phyloP scores from a whole-genome alignment of 192 early-diverging fungal genomes.

The Gryganskiella cystojenkinii region DNA sequence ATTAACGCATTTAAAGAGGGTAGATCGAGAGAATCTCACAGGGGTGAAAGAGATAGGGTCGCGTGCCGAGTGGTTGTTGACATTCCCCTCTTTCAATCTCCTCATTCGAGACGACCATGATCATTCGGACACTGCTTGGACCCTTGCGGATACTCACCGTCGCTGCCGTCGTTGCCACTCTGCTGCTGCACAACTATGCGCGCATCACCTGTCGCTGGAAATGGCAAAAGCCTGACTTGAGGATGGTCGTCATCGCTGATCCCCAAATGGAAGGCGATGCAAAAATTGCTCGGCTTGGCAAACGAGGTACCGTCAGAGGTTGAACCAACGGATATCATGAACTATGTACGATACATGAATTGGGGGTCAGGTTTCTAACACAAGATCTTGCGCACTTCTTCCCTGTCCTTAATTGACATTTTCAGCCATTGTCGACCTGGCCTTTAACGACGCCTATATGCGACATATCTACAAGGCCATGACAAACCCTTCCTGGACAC shows the following conservation, averaged over 20 bases:
- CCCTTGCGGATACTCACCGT: conserved; percentile 13
- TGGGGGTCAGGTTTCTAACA: no score
- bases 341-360: no score
- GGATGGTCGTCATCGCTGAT: conserved; percentile 71
- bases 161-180: conserved; percentile 5
- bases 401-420: neutral
- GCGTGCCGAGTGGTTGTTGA: no score
- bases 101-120: conserved; percentile 6
- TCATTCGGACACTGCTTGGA: neutral
- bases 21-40: neutral
- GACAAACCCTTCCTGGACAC: conserved; percentile 44
- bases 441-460: conserved; percentile 69
- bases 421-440: conserved; percentile 58
- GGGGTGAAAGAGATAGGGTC: no score
- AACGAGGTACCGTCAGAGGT: conserved; percentile 39
- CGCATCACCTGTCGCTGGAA: conserved; percentile 47
- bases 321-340: no score
- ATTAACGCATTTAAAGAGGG: neutral
- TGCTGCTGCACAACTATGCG: conserved; percentile 31
- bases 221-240: conserved; percentile 35
- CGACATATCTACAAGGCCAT: conserved; percentile 67
- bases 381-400: neutral
- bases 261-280: conserved; percentile 77
- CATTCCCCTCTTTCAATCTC: no score
- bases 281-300: conserved; percentile 66